Conservation (phyloP, 164 flowering plant genomes). For the Tinospora cordifolia region DNA sequence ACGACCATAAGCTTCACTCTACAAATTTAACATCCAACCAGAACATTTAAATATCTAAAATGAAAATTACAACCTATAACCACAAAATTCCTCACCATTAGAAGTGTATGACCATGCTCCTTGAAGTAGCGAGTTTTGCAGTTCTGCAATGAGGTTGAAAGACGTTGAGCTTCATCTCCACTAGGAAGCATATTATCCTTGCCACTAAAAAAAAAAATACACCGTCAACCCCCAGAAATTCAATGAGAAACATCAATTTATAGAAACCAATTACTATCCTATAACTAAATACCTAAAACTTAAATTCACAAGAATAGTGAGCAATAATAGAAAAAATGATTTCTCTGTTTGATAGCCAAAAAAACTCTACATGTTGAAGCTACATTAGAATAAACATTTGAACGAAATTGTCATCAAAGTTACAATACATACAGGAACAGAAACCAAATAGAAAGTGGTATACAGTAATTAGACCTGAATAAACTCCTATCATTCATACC, state of each 20-base stretch:
- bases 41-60: neutral
- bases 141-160: constrained; percentile 37
- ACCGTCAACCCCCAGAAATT: constrained; percentile 5
- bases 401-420: too few species aligned
- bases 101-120: constrained; percentile 79
- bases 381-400: too few species aligned
- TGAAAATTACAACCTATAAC: neutral
- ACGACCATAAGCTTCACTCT: neutral
- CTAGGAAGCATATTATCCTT: constrained; percentile 88
- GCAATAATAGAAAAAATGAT: neutral
- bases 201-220: constrained; percentile 47
- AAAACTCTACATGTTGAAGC: too few species aligned
- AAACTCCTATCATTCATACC: too few species aligned
- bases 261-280: neutral
- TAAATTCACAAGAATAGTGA: neutral
- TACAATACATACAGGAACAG: too few species aligned
- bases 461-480: too few species aligned
- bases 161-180: constrained; percentile 62
- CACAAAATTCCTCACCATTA: constrained; percentile 48
- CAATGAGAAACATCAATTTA: constrained; percentile 5
- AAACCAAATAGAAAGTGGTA: too few species aligned
- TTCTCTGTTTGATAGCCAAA: neutral
- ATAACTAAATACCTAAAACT: too few species aligned
- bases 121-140: constrained; percentile 67
- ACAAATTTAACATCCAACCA: neutral